Evolutionary conservation across 2,329 filamentous ascomycete species (phyloP), one percentile per base, ranked within the genome.

Genomic region (Byssochlamys sp.): DNA sequence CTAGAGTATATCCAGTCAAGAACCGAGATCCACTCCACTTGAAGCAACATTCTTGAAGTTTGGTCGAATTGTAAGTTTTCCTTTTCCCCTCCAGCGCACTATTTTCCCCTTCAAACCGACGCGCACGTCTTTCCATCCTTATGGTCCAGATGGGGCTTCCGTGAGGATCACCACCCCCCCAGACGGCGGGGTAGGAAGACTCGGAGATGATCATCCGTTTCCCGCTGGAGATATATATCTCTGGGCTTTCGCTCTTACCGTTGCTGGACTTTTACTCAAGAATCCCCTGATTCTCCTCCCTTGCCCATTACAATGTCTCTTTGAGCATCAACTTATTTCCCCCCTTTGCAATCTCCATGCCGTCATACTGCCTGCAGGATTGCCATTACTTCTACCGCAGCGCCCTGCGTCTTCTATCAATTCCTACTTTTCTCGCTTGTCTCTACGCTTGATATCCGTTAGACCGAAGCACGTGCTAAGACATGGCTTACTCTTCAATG

Each of bases 331-430:
- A 11, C 24, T 27, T 35, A 11, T 53, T 31, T n/a, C 19, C 10
- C 4, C 52, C 19, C 28, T 53, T n/a, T 53, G 79, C 81, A 78
- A 65, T 63, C 59, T 65, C 70, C 64, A 95, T 95, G 89, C 88
- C 88, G 79, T 75, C 81, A 67, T 92, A 90, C 74, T 95, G 80
- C 75, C 79, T 89, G 58, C 87, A 94, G 80, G 88, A 95, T 75
- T 95, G 89, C 69, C 90, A 95, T 73, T 95, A 95, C 77, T 95
- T 95, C 77, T 94, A 89, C 79, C 89, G 89, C 80, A 95, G 87
- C 74, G 88, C 89, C 71, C 78, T 95, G 77, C 89, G 89, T 80
- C 86, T 91, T 71, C 79, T 95, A 66, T 92, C 88, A 70, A 85
- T 95, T 67, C 83, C 85, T 76, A 95, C 89, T 66, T 82, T 78